phyloP scores from a whole-genome alignment of 768 basidiomycete genomes.

The Boletus edulis region DNA sequence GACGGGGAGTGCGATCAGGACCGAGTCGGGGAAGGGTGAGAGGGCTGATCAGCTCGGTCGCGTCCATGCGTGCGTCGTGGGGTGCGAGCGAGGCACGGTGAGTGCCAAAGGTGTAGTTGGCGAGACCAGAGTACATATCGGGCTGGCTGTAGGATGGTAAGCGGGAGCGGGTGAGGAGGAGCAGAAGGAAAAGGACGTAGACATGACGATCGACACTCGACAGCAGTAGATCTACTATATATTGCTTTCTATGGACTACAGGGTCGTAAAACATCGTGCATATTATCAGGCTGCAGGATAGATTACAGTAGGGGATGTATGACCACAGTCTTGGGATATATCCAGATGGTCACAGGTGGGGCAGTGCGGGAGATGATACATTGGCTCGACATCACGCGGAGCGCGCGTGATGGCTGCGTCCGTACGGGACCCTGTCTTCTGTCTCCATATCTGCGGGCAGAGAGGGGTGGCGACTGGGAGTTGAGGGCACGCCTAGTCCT shows the following conservation, averaged over 20 bases:
- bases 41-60: constrained; percentile 35
- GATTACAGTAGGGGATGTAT: too few species aligned
- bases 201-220: too few species aligned
- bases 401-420: constrained; percentile 61
- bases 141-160: not conserved
- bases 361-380: constrained; percentile 30
- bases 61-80: constrained; percentile 11
- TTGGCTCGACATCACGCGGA: constrained; percentile 33
- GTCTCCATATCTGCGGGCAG: constrained; percentile 56
- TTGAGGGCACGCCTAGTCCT: constrained; percentile 29
- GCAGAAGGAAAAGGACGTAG: not conserved
- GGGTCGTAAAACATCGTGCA: too few species aligned
- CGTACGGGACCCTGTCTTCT: constrained; percentile 63
- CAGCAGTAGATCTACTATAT: too few species aligned
- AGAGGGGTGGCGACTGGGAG: constrained; percentile 36
- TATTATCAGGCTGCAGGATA: too few species aligned
- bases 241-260: too few species aligned
- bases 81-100: constrained; percentile 19
- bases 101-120: constrained; percentile 43
- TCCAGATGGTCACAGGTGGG: constrained; percentile 15
- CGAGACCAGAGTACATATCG: constrained; percentile 39
- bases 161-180: not conserved
- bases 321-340: too few species aligned
- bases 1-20: constrained; percentile 44
- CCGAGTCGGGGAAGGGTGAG: constrained; percentile 32